Base-by-base conservation (phyloP, 176 grass and related monocot genomes). In the Bothriochloa decipiens region DNA sequence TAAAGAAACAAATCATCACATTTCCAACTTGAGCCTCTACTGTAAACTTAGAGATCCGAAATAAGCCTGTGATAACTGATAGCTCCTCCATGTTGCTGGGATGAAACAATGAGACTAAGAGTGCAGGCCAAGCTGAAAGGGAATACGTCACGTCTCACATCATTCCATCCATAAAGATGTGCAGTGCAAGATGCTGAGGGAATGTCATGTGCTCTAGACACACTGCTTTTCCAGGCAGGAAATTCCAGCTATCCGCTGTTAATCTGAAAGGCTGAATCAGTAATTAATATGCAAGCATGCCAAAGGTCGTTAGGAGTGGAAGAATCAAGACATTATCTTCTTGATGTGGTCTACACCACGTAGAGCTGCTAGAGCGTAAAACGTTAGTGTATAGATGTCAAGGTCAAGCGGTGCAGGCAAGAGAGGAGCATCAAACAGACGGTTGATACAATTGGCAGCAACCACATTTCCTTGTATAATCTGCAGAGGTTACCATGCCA, bases 261-360 rank as follows among this genome's bases (percentile, higher is more conserved):
- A 73, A 29, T 81, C 79, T 69, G 66, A 70, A 81, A 70, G 66
- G 70, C 55, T 63, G 55, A 82, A 86, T 58, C 33, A 8, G 45
- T 23, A 86, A 28, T 3, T 15, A 76, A 32, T 4, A 4, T 8
- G 1, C 67, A 86, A 82, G 72, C 65, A 82, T 22, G 12, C 10
- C 33, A 36, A 82, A 81, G 64, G 64, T 70, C 33, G 28, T 15
- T 22, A 84, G 62, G 46, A 57, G 75, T 67, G 60, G 68, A 74
- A 33, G 87, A 89, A 89, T 75, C 87, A 77, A 63, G 67, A 49
- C 40, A 23, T 70, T 63, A 42, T 81, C 29, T 76, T 33, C 29
- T 20, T 64, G 77, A 85, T 85, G 87, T 81, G 82, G 70, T 79
- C 87, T 89, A 85, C 23, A 63, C 20, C 35, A 8, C 3, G 70